Conservation (phyloP, 2,329 filamentous ascomycete genomes). For the Alternaria gaisen region DNA sequence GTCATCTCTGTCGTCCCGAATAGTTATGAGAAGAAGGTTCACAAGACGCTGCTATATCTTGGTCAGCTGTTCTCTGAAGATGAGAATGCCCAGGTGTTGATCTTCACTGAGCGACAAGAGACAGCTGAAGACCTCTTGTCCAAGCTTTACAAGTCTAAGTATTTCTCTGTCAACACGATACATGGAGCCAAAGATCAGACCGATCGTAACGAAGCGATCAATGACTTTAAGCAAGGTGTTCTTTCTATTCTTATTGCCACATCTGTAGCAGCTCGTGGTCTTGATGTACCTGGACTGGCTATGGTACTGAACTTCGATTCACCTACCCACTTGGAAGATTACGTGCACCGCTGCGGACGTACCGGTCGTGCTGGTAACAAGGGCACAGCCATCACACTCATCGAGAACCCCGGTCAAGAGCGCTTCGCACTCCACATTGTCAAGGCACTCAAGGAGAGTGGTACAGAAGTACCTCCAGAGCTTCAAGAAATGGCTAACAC, state of each 20-base stretch:
- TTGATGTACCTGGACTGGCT: constrained; percentile 96
- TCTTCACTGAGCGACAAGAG: constrained; percentile 93
- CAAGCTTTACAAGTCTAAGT: constrained; percentile 43
- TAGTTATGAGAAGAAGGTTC: constrained; percentile 77
- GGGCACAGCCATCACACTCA: constrained; percentile 92
- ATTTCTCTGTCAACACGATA: constrained; percentile 71
- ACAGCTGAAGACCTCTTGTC: constrained; percentile 59
- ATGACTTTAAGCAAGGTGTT: constrained; percentile 69
- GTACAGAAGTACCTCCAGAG: constrained; percentile 78
- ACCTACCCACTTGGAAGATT: constrained; percentile 94
- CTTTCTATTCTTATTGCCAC: constrained; percentile 92
- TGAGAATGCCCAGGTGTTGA: constrained; percentile 86
- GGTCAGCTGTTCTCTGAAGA: constrained; percentile 87
- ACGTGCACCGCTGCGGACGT: constrained; percentile 91
- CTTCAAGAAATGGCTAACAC: constrained; percentile 68
- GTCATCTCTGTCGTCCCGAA: constrained; percentile 75
- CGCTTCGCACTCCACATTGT: constrained; percentile 87
- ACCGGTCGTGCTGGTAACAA: constrained; percentile 95
- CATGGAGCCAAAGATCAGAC: constrained; percentile 73
- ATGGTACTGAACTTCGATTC: constrained; percentile 96
- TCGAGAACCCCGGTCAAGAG: constrained; percentile 91
- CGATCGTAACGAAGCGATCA: constrained; percentile 48
- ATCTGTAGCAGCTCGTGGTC: constrained; percentile 90
- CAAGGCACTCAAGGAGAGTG: constrained; percentile 92
- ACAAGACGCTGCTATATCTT: constrained; percentile 83